Evolutionary conservation across 495 filamentous ascomycete species (phyloP), one percentile per base, ranked within the genome.

Genomic region (Xylona heveae): DNA sequence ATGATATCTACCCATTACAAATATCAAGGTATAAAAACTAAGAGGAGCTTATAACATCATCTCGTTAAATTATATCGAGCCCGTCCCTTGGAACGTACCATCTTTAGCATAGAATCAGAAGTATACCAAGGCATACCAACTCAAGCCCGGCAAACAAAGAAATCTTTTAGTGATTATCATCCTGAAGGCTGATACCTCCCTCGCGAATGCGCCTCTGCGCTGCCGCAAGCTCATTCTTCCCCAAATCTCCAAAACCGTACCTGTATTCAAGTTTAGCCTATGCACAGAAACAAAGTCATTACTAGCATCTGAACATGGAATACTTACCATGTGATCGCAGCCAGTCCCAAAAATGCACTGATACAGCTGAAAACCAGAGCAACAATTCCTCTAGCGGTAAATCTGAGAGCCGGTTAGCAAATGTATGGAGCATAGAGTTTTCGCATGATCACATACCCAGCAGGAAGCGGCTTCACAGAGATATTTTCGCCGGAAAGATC

Each of bases 351-450:
- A n/a, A 82, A 53, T 0, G 78, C 81, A 23, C 60, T 58, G 0
- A 85, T 33, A 36, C 58, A 57, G 45, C 74, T 82, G 40, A 85
- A 81, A 3, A 70, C 68, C 31, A 84, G 37, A 0, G 79, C 79
- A 1, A 78, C 68, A 30, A 75, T 73, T 3, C 80, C 80, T 15
- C 58, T 56, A 0, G 68, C 42, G 2, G 73, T 82, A 43, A 90
- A 85, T 17, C 61, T 65, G 31, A 5, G n/a, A 33, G 23, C 8
- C 2, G 2, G 1, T 33, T n/a, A 10, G 3, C 31, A 12, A 7
- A 15, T 14, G 28, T 30, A 14, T 4, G 25, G 7, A 14, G 4
- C n/a, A n/a, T n/a, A 14, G 33, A 7, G 13, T 13, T 26, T 13
- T 26, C 3, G 24, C 24, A n/a, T 13, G 24, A 28, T 30, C 27